These are phyloP conservation scores for Emericellopsis atlantica DNA, from an alignment of 2,329 filamentous ascomycete genomes.

Conservation along the genomic window DNA sequence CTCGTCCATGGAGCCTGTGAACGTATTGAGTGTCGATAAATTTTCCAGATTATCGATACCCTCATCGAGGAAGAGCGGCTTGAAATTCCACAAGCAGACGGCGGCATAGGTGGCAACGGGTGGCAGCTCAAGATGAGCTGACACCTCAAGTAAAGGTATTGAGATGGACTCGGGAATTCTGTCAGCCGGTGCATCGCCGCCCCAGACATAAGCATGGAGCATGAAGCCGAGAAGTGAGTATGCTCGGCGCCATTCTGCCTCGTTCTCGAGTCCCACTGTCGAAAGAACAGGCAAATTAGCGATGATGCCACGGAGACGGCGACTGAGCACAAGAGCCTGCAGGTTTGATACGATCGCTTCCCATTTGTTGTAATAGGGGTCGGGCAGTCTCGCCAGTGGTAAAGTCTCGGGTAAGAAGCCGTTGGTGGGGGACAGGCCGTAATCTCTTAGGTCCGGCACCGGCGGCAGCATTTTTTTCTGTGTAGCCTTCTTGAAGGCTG, in stretches of 20 bases:
- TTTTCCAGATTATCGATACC: slow-evolving; percentile 76
- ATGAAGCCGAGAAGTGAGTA: slow-evolving; percentile 87
- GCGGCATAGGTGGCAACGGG: slow-evolving; percentile 91
- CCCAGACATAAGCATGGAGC: slow-evolving; percentile 93
- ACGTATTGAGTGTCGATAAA: slow-evolving; percentile 74
- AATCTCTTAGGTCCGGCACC: slow-evolving; percentile 56
- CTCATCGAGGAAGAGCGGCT: slow-evolving; percentile 76
- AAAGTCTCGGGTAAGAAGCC: slow-evolving; percentile 80
- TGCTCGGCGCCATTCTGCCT: slow-evolving; percentile 85
- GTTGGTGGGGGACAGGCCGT: slow-evolving; percentile 64
- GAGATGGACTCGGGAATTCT: slow-evolving; percentile 70
- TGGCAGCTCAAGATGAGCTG: slow-evolving; percentile 68
- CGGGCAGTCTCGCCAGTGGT: slow-evolving; percentile 68
- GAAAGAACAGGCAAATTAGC: slow-evolving; percentile 74
- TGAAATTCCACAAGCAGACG: slow-evolving; percentile 93
- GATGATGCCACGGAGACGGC: slow-evolving; percentile 67
- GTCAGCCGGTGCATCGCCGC: slow-evolving; percentile 71
- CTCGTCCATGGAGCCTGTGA: slow-evolving; percentile 89
- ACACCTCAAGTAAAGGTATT: slow-evolving; percentile 68
- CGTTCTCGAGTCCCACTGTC: slow-evolving; percentile 67
- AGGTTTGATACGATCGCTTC: slow-evolving; percentile 77
- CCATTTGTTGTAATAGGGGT: slow-evolving; percentile 92
- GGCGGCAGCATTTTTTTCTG: slow-evolving; percentile 38
- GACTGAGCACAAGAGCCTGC: slow-evolving; percentile 75
- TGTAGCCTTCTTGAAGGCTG: no score